Conservation (phyloP, 2,329 filamentous ascomycete species). For the Neocucurbitaria cava region DNA sequence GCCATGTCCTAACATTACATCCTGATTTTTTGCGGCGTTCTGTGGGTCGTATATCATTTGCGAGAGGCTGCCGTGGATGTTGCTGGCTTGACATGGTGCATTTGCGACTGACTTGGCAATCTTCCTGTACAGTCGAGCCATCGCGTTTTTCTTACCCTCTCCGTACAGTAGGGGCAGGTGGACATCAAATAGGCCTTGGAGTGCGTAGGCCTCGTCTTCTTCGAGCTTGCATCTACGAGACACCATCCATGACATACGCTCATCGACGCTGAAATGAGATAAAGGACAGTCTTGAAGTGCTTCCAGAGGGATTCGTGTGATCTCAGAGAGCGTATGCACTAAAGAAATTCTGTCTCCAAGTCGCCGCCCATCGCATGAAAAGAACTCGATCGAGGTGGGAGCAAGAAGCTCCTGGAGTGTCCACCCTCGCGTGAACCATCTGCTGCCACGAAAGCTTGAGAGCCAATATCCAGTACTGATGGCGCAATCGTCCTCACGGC, state of each 20-base stretch:
- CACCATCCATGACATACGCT: conserved; percentile 20
- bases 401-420: conserved; percentile 17
- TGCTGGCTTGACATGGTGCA: too few relatives aligned
- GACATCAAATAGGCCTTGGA: conserved; percentile 37
- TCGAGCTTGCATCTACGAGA: conserved; percentile 10
- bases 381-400: conserved; percentile 17
- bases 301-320: not conserved
- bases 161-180: conserved; percentile 16
- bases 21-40: too few relatives aligned
- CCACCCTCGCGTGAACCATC: too few relatives aligned
- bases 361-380: conserved; percentile 1
- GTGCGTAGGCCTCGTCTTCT: conserved; percentile 40
- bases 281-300: not conserved
- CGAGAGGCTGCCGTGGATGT: too few relatives aligned
- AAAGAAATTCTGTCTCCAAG: conserved; percentile 8
- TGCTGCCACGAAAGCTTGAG: too few relatives aligned
- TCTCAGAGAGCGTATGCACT: not conserved
- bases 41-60: too few relatives aligned
- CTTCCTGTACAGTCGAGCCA: not conserved
- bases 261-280: not conserved
- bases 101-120: too few relatives aligned
- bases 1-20: too few relatives aligned
- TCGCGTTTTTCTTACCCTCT: not conserved
- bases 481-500: not conserved
- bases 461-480: too few relatives aligned